phyloP scores from a whole-genome alignment of 192 early-diverging fungal species.

The Obelidium mucronatum region DNA sequence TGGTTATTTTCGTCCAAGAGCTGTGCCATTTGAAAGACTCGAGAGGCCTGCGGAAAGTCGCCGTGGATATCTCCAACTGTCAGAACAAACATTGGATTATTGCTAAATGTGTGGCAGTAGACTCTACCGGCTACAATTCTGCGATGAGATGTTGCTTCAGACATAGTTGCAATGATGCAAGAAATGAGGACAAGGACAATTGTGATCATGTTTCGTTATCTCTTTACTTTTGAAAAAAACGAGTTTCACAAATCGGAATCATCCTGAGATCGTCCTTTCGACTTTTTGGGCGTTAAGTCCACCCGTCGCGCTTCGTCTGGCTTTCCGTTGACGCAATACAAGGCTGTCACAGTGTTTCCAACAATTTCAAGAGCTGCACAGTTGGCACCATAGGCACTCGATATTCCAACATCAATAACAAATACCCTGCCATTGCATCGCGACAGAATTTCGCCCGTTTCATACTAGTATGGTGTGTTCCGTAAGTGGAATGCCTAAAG shows the following conservation, averaged over 20 bases:
- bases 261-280: neutral
- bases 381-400: slow-evolving; percentile 69
- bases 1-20: slow-evolving; percentile 57
- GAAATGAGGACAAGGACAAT: neutral
- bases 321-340: slow-evolving; percentile 49
- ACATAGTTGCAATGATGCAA: neutral
- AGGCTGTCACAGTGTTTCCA: slow-evolving; percentile 60
- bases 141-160: neutral
- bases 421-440: slow-evolving; percentile 67
- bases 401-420: slow-evolving; percentile 80
- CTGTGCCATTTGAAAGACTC: slow-evolving; percentile 64
- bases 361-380: slow-evolving; percentile 76
- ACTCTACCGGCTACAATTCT: neutral
- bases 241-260: slow-evolving; percentile 9
- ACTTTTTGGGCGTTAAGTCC: slow-evolving; percentile 7
- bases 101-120: no score
- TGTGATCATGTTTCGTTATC: no score
- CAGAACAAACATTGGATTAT: neutral
- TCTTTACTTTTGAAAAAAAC: no score
- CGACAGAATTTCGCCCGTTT: slow-evolving; percentile 59
- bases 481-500: neutral
- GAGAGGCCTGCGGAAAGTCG: slow-evolving; percentile 58
- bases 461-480: slow-evolving; percentile 8
- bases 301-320: slow-evolving; percentile 30
- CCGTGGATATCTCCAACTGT: slow-evolving; percentile 74